Evolutionary conservation across 2,329 filamentous ascomycete genomes (phyloP), one percentile per base, ranked within the genome.

Genomic region (Tolypocladium amazonense): DNA sequence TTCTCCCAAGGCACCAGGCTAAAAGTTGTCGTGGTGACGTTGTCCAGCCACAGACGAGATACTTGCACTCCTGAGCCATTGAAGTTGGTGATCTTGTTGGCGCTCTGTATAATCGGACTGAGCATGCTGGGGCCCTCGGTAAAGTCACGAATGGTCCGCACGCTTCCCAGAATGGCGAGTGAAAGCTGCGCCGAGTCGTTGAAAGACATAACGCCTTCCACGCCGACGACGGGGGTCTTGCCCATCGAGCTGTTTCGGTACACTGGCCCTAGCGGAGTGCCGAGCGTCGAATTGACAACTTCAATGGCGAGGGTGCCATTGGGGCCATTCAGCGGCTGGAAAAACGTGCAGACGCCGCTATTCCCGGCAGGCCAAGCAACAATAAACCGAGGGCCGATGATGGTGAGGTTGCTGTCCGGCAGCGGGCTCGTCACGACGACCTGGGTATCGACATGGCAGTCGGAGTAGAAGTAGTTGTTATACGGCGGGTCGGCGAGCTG

Each of bases 351-450:
- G 33, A 81, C 74, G 0, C 85, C 85, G 58, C 84, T 87, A 65
- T 88, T 85, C 2, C 85, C 85, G 11, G 84, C 82, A 9, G 86
- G 84, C 84, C 84, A 88, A 11, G 85, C 85, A 9, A 83, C 62
- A 25, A 86, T 74, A 27, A 88, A 69, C n/a, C 85, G 76, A 11
- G 84, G 84, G 0, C 77, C 75, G 61, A 86, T 81, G 39, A 83
- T 72, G 1, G 73, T 77, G 1, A 85, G 71, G 64, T 86, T 77
- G 59, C 79, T 84, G 20, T 78, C 75, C 1, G 75, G 65, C 0
- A 79, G 69, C 18, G 85, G 84, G 61, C 77, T 85, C 0, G 84
- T 87, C 0, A 88, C 72, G 0, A 88, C 79, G 0, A 84, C 81
- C 63, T 88, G 85, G 6, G 78, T 77, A 39, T 81, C 78, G 1